phyloP scores from a whole-genome alignment of 2,329 filamentous ascomycete species.

The Venturia pyrina region DNA sequence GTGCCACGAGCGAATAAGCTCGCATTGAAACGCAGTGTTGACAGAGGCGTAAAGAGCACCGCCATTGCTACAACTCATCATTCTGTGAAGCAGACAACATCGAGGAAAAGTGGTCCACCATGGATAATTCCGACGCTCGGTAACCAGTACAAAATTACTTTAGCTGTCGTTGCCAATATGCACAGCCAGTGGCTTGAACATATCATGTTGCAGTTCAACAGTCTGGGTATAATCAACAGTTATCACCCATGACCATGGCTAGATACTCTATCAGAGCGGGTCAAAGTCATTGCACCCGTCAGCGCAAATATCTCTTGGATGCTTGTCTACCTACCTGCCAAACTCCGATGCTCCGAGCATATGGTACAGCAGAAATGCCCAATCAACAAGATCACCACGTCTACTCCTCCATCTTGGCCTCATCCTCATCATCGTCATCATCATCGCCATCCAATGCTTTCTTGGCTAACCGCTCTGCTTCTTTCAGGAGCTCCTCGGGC shows the following conservation, averaged over 20 bases:
- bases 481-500: slow-evolving; percentile 78
- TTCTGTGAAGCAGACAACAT: no score
- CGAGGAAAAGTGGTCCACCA: no score
- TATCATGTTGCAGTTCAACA: no score
- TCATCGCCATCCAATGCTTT: slow-evolving; percentile 81
- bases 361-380: not conserved
- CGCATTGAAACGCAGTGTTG: no score
- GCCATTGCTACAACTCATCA: no score
- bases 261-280: not conserved
- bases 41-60: no score
- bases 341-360: slow-evolving; percentile 2
- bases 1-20: no score
- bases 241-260: not conserved
- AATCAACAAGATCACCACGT: slow-evolving; percentile 15
- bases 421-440: slow-evolving; percentile 65
- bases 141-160: no score
- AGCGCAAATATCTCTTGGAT: not conserved
- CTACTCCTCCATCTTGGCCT: slow-evolving; percentile 76
- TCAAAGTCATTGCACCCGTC: not conserved
- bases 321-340: not conserved
- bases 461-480: slow-evolving; percentile 89
- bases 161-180: no score
- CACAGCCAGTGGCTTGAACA: no score
- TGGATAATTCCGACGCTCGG: no score
- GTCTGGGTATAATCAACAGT: no score